phyloP scores from a whole-genome alignment of 805 yeast species.

The Brettanomyces bruxellensis region DNA sequence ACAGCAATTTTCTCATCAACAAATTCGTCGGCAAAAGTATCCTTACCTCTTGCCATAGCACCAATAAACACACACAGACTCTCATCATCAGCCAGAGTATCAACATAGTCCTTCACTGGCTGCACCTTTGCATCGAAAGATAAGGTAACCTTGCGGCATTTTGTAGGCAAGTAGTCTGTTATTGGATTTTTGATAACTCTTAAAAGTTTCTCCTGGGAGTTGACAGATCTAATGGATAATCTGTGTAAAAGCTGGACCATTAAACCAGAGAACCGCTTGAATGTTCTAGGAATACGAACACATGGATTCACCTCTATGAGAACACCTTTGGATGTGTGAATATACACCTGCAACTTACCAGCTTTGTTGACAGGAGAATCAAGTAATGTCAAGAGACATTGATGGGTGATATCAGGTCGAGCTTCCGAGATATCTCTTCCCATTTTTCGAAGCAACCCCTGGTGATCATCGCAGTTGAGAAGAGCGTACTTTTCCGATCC shows the following conservation, averaged over 20 bases:
- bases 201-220: constrained; percentile 87
- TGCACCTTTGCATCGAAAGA: constrained; percentile 86
- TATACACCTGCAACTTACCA: constrained; percentile 91
- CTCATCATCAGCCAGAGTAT: constrained; percentile 74
- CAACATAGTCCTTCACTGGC: constrained; percentile 82
- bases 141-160: constrained; percentile 87
- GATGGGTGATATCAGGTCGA: constrained; percentile 98
- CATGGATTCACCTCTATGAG: constrained; percentile 92
- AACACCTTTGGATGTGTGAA: constrained; percentile 92
- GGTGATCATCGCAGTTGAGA: constrained; percentile 96
- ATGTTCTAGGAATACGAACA: constrained; percentile 96
- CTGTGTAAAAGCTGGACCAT: constrained; percentile 96
- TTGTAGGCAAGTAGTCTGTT: constrained; percentile 92
- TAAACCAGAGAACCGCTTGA: constrained; percentile 92
- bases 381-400: constrained; percentile 84
- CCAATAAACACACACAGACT: constrained; percentile 97
- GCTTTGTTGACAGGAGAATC: constrained; percentile 99
- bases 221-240: constrained; percentile 86
- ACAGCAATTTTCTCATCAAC: constrained; percentile 96
- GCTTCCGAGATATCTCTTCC: constrained; percentile 97
- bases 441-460: constrained; percentile 89
- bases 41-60: constrained; percentile 98
- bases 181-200: constrained; percentile 96
- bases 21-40: constrained; percentile 92
- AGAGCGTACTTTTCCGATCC: constrained; percentile 89